Percentiles rank a stretch among this genome's conserved stretches.
phyloP scores from a whole-genome alignment of 768 basidiomycete genomes.

The Pholiota molesta region DNA sequence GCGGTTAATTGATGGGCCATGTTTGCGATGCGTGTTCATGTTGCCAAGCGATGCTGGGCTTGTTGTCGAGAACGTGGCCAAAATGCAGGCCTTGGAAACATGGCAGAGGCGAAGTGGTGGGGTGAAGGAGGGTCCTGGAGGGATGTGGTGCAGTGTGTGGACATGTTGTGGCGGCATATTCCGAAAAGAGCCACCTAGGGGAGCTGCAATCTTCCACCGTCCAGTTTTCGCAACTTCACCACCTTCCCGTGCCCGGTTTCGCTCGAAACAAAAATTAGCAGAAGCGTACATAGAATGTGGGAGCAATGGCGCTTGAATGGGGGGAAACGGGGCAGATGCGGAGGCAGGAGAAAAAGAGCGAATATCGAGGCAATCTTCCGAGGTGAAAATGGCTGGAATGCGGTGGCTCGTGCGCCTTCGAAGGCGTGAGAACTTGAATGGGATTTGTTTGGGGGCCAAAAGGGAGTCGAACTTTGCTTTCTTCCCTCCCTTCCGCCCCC shows the following conservation, averaged over 20 bases:
- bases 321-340: conserved; percentile 25
- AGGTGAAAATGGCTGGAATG: conserved; percentile 50
- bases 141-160: conserved; percentile 3
- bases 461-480: conserved; percentile 34
- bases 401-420: conserved; percentile 51
- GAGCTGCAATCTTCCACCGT: conserved; percentile 13
- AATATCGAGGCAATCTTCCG: conserved; percentile 48
- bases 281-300: conserved; percentile 7
- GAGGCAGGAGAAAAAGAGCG: conserved; percentile 19
- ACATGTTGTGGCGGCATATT: conserved; percentile 19
- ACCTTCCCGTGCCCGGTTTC: conserved; percentile 17
- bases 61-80: neutral
- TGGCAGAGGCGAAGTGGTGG: neutral
- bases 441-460: conserved; percentile 40
- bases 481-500: conserved; percentile 38
- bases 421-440: conserved; percentile 50
- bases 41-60: neutral
- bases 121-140: neutral
- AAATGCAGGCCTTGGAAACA: neutral
- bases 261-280: conserved; percentile 19
- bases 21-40: neutral
- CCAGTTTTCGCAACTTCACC: neutral
- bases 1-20: neutral
- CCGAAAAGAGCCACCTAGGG: conserved; percentile 16
- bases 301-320: conserved; percentile 21